phyloP scores from a whole-genome alignment of 1,284 basidiomycete genomes.

The Leccinum solheimii region DNA sequence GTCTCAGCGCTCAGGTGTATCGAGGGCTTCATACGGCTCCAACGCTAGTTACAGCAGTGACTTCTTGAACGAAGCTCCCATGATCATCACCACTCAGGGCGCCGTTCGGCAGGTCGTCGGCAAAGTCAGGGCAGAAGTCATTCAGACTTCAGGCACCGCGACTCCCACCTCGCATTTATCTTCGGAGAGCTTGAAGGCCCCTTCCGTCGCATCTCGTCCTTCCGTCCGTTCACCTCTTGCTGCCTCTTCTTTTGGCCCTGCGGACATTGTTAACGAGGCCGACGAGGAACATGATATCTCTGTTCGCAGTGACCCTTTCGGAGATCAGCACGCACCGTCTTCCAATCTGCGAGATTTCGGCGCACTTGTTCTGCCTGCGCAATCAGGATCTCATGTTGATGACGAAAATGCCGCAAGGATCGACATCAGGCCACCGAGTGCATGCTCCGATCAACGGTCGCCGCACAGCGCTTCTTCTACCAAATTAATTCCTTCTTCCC shows the following conservation, averaged over 20 bases:
- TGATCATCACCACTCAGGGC: conserved; percentile 70
- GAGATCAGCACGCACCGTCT: conserved; percentile 53
- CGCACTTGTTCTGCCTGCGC: conserved; percentile 46
- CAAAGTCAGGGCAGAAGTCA: conserved; percentile 74
- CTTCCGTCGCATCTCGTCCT: conserved; percentile 42
- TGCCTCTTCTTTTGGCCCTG: conserved; percentile 68
- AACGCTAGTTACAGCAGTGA: conserved; percentile 74
- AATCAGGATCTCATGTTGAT: conserved; percentile 61
- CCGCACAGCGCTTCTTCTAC: conserved; percentile 63
- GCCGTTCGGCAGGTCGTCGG: conserved; percentile 71
- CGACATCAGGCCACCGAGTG: conserved; percentile 50
- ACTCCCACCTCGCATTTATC: conserved; percentile 34
- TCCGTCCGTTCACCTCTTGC: conserved; percentile 66
- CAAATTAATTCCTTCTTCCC: conserved; percentile 52
- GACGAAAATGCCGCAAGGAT: conserved; percentile 66
- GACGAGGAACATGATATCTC: conserved; percentile 45
- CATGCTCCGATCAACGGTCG: conserved; percentile 41
- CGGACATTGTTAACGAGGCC: conserved; percentile 56
- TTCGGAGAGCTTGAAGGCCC: conserved; percentile 42
- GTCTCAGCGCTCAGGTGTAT: conserved; percentile 56
- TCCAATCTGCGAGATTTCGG: conserved; percentile 42
- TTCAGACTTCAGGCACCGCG: conserved; percentile 54
- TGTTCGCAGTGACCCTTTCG: conserved; percentile 59
- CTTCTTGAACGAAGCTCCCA: conserved; percentile 75
- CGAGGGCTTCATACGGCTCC: conserved; percentile 70